Base-by-base conservation (phyloP, 1,284 basidiomycete species). In the Apiotrichum siamense region DNA sequence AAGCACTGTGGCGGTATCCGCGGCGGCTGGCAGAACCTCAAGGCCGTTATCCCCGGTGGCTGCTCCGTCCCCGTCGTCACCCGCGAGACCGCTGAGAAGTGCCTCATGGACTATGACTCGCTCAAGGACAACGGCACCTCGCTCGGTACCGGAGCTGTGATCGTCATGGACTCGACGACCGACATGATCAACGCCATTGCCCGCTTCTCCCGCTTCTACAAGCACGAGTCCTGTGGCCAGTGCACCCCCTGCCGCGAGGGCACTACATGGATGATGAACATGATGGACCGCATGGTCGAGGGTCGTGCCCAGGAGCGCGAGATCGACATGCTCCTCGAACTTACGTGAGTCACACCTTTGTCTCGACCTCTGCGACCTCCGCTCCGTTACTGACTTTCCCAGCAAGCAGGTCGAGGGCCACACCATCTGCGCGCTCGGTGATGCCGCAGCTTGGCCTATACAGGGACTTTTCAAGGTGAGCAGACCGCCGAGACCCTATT, bases 101-200 rank as follows among this genome's bases (percentile, higher is more conserved):
- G 90, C 38, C 77, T 94, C 85, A 98, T 98, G 94, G 94, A 98
- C 77, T 98, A 88, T 72, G 94, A 98, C 76, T 97, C 93, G 7
- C 80, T 97, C 54, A 94, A 94, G 74, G 94, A 97, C 70, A 85
- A 88, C 17, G 87, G 91, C 66, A 88, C 89, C 18, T 90, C 92
- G 73, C 83, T 98, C 58, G 94, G 94, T 26, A 98, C 94, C 0
- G 94, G 94, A 54, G 94, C 94, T 18, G 92, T 97, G 59, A 98
- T 97, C 62, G 94, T 97, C 62, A 97, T 97, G 93, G 85, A 97
- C 80, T 91, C 97, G 79, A 85, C 84, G 62, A 97, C 94, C 33
- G 94, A 98, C 70, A 86, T 98, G 51, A 83, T 96, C 60, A 78
- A 81, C 43, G 93, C 90, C 55, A 97, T 97, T 63, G 87, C 94